Percentiles rank a stretch among this genome's conserved stretches.
phyloP scores from a whole-genome alignment of 179 eudicot species.

The Drosera spatulata region DNA sequence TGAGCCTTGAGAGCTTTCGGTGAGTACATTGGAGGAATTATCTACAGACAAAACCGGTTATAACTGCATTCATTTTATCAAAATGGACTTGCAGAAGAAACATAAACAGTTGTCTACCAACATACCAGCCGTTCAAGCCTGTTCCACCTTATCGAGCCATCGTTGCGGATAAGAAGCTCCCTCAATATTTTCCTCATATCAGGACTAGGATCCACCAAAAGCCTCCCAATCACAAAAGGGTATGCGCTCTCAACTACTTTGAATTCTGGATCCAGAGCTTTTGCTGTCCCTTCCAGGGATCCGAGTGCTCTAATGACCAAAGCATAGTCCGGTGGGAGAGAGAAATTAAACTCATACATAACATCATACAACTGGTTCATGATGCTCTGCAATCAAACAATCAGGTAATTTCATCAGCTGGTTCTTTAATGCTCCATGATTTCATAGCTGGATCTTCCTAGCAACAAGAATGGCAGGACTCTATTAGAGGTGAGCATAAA shows the following conservation, averaged over 20 bases:
- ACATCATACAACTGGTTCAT: slow-evolving; percentile 90
- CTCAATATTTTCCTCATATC: slow-evolving; percentile 87
- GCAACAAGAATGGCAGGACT: too few relatives aligned
- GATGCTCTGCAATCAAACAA: slow-evolving; percentile 54
- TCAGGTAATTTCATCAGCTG: background rate
- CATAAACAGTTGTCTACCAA: background rate
- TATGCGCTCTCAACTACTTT: slow-evolving; percentile 93
- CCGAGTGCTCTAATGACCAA: slow-evolving; percentile 96
- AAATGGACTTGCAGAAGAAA: too few relatives aligned
- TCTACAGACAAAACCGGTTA: too few relatives aligned
- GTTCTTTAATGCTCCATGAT: background rate
- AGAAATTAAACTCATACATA: slow-evolving; percentile 89
- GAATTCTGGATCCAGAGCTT: slow-evolving; percentile 86
- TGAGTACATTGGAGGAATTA: too few relatives aligned
- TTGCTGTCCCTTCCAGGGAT: slow-evolving; percentile 97
- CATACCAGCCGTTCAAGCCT: slow-evolving; percentile 89
- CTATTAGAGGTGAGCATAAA: background rate
- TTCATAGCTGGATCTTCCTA: too few relatives aligned
- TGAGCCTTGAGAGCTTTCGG: too few relatives aligned
- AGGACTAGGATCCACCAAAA: slow-evolving; percentile 85
- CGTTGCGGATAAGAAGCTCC: slow-evolving; percentile 80
- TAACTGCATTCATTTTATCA: too few relatives aligned
- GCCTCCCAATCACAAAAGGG: slow-evolving; percentile 89
- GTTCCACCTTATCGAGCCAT: slow-evolving; percentile 94
- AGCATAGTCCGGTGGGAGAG: slow-evolving; percentile 96